These are phyloP conservation scores for Vigna mungo DNA, from an alignment of 306 rosid species.

Conservation along the genomic window DNA sequence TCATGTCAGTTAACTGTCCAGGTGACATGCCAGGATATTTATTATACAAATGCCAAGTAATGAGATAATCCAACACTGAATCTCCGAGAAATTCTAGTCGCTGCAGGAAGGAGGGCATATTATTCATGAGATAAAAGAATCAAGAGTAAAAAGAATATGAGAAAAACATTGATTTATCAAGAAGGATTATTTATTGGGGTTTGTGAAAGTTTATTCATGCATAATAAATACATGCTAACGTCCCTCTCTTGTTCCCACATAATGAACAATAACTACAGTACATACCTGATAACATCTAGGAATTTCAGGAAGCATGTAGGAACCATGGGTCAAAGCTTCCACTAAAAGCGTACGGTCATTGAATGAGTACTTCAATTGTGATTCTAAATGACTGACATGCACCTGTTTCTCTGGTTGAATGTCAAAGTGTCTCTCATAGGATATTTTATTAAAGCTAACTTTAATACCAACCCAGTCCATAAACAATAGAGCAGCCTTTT, in stretches of 20 bases:
- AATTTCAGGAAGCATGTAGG: constrained; percentile 84
- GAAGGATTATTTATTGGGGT: background rate
- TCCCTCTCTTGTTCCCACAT: background rate
- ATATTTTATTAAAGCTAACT: constrained; percentile 55
- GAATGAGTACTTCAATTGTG: constrained; percentile 66
- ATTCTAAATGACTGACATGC: constrained; percentile 60
- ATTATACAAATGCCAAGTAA: constrained; percentile 63
- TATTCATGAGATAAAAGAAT: constrained; percentile 29
- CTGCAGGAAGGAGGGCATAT: constrained; percentile 52
- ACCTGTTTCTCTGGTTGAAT: constrained; percentile 53
- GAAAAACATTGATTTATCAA: constrained; percentile 13
- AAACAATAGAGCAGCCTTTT: constrained; percentile 65
- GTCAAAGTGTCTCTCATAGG: constrained; percentile 51
- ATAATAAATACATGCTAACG: background rate
- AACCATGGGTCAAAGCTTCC: constrained; percentile 94
- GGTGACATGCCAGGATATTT: constrained; percentile 77
- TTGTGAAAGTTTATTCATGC: background rate
- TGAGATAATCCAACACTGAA: constrained; percentile 68
- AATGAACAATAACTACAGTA: constrained; percentile 22
- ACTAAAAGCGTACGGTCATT: constrained; percentile 63
- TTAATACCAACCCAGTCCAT: constrained; percentile 81
- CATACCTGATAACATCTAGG: constrained; percentile 91
- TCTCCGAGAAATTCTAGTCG: constrained; percentile 87
- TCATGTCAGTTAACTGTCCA: constrained; percentile 74
- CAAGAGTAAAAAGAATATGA: background rate